phyloP scores from a whole-genome alignment of 2,329 filamentous ascomycete genomes.

The Fusarium luffae region DNA sequence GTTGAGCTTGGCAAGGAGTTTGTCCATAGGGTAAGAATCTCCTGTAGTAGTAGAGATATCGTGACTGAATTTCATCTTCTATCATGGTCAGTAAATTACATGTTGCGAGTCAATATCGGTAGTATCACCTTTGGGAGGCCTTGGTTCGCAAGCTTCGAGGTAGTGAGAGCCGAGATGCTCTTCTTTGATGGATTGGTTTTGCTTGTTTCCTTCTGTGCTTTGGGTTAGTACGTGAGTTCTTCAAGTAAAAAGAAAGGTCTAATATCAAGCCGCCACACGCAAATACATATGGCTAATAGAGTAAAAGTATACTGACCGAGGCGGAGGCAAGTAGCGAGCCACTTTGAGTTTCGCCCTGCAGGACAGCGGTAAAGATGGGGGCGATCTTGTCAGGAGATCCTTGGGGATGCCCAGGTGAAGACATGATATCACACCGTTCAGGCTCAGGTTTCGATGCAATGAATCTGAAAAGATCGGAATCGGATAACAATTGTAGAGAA shows the following conservation, averaged over 20 bases:
- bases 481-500: slow-evolving; percentile 43
- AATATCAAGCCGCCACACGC: not conserved
- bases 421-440: slow-evolving; percentile 44
- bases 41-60: slow-evolving; percentile 51
- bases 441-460: slow-evolving; percentile 11
- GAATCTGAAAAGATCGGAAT: slow-evolving; percentile 10
- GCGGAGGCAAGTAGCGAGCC: slow-evolving; percentile 26
- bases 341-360: slow-evolving; percentile 39
- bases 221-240: slow-evolving; percentile 1
- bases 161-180: slow-evolving; percentile 59
- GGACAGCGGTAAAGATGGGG: slow-evolving; percentile 20
- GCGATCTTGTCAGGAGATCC: slow-evolving; percentile 45
- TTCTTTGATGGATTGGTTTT: slow-evolving; percentile 52
- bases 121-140: slow-evolving; percentile 62
- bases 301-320: slow-evolving; percentile 34
- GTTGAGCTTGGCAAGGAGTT: slow-evolving; percentile 77
- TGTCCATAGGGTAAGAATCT: slow-evolving; percentile 71
- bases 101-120: not conserved
- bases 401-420: slow-evolving; percentile 43
- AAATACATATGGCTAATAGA: not conserved
- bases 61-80: slow-evolving; percentile 62
- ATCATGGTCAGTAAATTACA: slow-evolving; percentile 44
- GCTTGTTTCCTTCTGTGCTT: slow-evolving; percentile 35
- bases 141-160: slow-evolving; percentile 68
- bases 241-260: not conserved